phyloP scores from a whole-genome alignment of 2,329 filamentous ascomycete genomes.

The Dactylella cylindrospora region DNA sequence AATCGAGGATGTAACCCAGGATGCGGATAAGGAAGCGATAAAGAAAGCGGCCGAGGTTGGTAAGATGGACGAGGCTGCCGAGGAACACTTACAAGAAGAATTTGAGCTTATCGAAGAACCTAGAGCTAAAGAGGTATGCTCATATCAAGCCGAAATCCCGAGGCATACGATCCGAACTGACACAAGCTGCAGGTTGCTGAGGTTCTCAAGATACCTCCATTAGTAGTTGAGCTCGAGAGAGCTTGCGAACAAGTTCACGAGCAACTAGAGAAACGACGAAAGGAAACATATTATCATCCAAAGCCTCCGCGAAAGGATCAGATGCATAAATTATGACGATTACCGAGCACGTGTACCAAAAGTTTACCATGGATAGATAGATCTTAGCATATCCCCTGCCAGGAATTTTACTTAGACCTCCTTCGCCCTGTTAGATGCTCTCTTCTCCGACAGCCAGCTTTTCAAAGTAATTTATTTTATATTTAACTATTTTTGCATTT shows the following conservation, averaged over 20 bases:
- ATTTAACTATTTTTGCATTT: no score
- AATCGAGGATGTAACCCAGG: constrained; percentile 17
- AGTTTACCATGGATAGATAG: no score
- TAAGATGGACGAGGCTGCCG: constrained; percentile 48
- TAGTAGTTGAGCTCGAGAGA: constrained; percentile 71
- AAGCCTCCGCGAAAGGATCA: no score
- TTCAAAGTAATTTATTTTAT: no score
- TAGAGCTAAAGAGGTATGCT: constrained; percentile 48
- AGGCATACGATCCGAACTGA: constrained; percentile 6
- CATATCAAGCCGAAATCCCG: neutral
- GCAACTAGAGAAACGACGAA: constrained; percentile 49
- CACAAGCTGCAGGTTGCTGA: constrained; percentile 57
- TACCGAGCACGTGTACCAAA: no score
- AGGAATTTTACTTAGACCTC: no score
- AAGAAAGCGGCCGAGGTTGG: constrained; percentile 53
- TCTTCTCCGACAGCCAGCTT: no score
- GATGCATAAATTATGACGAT: no score
- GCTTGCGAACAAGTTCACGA: constrained; percentile 71
- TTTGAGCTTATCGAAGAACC: constrained; percentile 49
- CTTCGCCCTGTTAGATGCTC: no score
- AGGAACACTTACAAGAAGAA: constrained; percentile 51
- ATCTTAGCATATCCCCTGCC: no score
- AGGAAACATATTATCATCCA: constrained; percentile 9
- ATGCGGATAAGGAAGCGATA: constrained; percentile 10
- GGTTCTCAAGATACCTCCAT: constrained; percentile 66